These are phyloP conservation scores for Populus hybrid DNA, from an alignment of 441 rosid species.

Conservation along the genomic window DNA sequence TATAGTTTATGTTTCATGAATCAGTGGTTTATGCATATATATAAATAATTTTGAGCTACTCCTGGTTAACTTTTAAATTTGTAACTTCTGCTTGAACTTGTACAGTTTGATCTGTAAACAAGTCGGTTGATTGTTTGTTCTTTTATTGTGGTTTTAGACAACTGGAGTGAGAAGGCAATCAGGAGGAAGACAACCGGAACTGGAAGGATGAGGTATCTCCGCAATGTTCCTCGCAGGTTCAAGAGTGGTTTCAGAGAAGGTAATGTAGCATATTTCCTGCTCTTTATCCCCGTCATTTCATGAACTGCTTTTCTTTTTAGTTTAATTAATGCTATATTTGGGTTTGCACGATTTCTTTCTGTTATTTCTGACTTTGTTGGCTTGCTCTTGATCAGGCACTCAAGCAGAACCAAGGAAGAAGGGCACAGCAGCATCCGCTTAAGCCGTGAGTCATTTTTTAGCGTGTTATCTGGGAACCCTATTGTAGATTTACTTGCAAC, in stretches of 20 bases:
- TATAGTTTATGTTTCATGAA: too few species aligned
- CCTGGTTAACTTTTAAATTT: not conserved
- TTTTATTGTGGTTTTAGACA: conserved; percentile 34
- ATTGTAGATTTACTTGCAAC: conserved; percentile 17
- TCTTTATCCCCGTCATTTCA: too few species aligned
- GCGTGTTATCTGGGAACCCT: conserved; percentile 7
- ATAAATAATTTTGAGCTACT: not conserved
- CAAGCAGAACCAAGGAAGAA: conserved; percentile 73
- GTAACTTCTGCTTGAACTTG: not conserved
- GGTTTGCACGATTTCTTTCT: not conserved
- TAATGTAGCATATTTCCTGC: conserved; percentile 9
- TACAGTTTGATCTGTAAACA: not conserved
- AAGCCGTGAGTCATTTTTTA: conserved; percentile 18
- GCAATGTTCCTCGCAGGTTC: conserved; percentile 77
- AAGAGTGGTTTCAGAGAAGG: conserved; percentile 94
- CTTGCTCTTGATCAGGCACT: conserved; percentile 38
- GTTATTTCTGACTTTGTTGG: not conserved
- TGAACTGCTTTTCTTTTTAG: too few species aligned
- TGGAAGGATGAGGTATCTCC: too few species aligned
- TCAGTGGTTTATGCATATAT: too few species aligned
- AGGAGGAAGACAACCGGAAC: conserved; percentile 48
- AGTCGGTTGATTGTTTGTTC: not conserved
- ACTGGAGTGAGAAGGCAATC: conserved; percentile 90
- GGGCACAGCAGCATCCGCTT: conserved; percentile 58
- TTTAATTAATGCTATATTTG: not conserved